These are phyloP conservation scores for Penicillium alfredii DNA, from an alignment of 495 filamentous ascomycete species.

Conservation along the genomic window DNA sequence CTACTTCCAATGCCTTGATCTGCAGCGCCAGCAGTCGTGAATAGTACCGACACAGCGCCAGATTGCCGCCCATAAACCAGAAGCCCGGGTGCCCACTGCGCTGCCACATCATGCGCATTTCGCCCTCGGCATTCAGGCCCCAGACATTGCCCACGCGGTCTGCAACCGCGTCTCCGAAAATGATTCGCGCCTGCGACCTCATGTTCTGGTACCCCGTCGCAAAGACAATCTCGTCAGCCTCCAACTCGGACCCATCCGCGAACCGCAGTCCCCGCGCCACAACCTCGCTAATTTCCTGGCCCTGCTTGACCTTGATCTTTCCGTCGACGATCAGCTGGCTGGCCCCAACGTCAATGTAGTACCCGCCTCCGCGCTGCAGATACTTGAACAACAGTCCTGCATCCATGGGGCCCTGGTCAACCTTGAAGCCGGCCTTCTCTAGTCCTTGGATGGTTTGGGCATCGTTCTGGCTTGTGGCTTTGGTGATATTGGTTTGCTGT, in stretches of 20 bases:
- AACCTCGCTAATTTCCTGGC: conserved; percentile 57
- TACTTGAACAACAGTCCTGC: conserved; percentile 70
- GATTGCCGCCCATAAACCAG: conserved; percentile 81
- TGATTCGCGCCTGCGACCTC: conserved; percentile 50
- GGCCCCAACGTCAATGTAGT: conserved; percentile 73
- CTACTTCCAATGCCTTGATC: conserved; percentile 62
- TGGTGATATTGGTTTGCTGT: conserved; percentile 48
- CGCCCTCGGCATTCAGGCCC: conserved; percentile 74
- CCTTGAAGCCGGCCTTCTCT: conserved; percentile 58
- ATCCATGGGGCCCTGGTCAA: conserved; percentile 61
- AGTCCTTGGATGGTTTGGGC: conserved; percentile 56
- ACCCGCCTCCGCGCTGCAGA: conserved; percentile 66
- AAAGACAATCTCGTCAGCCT: conserved; percentile 76
- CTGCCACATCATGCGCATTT: conserved; percentile 67
- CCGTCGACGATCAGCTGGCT: conserved; percentile 68
- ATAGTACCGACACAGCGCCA: conserved; percentile 67
- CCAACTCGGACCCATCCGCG: conserved; percentile 58
- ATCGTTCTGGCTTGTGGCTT: conserved; percentile 35
- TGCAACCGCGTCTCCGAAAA: conserved; percentile 68
- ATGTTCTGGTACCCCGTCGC: conserved; percentile 85
- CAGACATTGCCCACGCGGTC: conserved; percentile 64
- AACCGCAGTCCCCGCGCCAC: conserved; percentile 56
- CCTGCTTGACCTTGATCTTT: conserved; percentile 71
- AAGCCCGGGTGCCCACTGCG: conserved; percentile 66
- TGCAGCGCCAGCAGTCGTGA: conserved; percentile 69